Conservation (phyloP, 257 asterid genomes). For the Fraxinus anomala region DNA sequence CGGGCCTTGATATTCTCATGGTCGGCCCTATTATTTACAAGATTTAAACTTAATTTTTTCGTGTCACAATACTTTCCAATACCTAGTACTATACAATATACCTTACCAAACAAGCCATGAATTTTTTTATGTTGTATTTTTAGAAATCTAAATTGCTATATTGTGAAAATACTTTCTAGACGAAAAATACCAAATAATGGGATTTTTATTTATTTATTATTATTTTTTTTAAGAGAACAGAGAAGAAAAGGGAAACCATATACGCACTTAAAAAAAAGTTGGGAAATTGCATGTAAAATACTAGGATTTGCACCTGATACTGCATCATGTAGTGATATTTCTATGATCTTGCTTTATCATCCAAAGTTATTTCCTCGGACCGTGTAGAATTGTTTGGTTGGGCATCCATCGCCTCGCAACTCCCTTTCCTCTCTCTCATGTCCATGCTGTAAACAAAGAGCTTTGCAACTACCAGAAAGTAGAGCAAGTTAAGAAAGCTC, state of each 20-base stretch:
- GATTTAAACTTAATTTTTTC: too few relatives aligned
- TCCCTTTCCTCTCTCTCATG: constrained; percentile 26
- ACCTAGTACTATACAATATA: too few relatives aligned
- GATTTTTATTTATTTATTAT: too few relatives aligned
- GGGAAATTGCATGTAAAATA: neutral
- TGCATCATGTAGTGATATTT: neutral
- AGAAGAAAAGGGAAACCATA: neutral
- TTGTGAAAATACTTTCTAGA: too few relatives aligned
- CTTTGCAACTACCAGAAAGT: constrained; percentile 53
- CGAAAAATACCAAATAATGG: too few relatives aligned
- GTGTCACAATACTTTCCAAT: too few relatives aligned
- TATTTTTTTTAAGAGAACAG: neutral
- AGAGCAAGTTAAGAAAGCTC: constrained; percentile 43
- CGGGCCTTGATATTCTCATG: too few relatives aligned
- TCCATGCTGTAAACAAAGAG: constrained; percentile 45
- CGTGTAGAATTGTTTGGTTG: neutral
- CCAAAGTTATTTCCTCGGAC: neutral
- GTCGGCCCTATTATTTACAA: too few relatives aligned
- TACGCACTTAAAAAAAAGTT: too few relatives aligned
- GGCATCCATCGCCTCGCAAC: constrained; percentile 22
- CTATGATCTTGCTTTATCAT: neutral
- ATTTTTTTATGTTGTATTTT: too few relatives aligned
- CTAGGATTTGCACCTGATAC: neutral
- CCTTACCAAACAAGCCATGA: too few relatives aligned
- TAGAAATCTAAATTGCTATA: too few relatives aligned